Evolutionary conservation across 768 basidiomycete genomes (phyloP), one percentile per base, ranked within the genome.

Genomic region (Tricholoma furcatifolium): DNA sequence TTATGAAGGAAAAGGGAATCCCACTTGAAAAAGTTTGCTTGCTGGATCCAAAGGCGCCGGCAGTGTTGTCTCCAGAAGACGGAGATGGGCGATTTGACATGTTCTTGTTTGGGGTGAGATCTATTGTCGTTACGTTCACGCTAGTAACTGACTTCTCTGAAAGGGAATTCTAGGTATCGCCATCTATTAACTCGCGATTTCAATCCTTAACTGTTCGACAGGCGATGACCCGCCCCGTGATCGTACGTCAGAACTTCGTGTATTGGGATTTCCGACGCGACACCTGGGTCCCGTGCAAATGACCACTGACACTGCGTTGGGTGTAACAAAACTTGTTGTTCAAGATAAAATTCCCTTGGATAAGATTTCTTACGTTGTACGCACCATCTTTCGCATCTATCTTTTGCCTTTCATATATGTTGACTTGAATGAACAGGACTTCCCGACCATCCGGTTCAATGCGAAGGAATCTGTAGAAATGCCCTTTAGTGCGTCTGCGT

Each of bases 271-370:
- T 67, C 90, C 92, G 1, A 81, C 81, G 6, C 81, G 97, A 30
- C 91, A 90, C 67, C 76, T 99, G 7, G 94, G 93, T 0, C 74
- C 84, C 2, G 76, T 93, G 1, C 97, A 99, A 70, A 99, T 99
- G 97, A 98, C 97, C 30, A 99, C 97, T 0, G 96, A 99, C 70
- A 98, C 96, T 1, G 96, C 96, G 1, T 74, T 98, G 0, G 92
- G 88, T 4, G 96, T 97, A 4, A 92, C 93, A 1, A 94, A 93
- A 64, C 69, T 82, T 4, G 87, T 95, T 14, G 85, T 93, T 0
- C 68, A 85, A 43, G 90, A 94, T 65, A 78, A 83, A 81, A 85
- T 85, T 27, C 77, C 82, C 0, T 72, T 98, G 14, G 74, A 82
- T 44, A 67, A 87, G 34, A 93, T 98, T 43, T 81, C 83, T 1